These are phyloP conservation scores for Mallotus nudiflorus DNA, from an alignment of 345 rosid genomes.

Conservation along the genomic window DNA sequence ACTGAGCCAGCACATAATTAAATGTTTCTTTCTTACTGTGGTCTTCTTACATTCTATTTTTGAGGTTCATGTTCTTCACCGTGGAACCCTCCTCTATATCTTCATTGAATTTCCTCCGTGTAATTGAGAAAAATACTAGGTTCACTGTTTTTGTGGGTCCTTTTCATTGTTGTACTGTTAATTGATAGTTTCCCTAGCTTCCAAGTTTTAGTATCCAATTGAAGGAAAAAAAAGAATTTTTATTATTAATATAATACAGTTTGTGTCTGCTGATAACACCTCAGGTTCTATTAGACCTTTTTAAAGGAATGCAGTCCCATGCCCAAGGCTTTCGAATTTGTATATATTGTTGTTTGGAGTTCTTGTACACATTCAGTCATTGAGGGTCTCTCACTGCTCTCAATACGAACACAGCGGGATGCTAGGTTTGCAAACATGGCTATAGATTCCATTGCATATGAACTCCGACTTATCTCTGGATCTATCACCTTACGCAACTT, in stretches of 20 bases:
- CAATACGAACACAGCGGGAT: slow-evolving; percentile 85
- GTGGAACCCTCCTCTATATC: slow-evolving; percentile 4
- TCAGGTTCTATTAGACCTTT: slow-evolving; percentile 41
- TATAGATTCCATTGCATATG: slow-evolving; percentile 76
- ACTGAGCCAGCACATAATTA: slow-evolving; percentile 13
- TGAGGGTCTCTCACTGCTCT: slow-evolving; percentile 81
- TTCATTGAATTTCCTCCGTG: neutral
- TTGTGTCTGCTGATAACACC: slow-evolving; percentile 16
- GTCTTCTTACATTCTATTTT: slow-evolving; percentile 3
- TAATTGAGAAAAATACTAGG: slow-evolving; percentile 3
- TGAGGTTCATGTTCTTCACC: slow-evolving; percentile 9
- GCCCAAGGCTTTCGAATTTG: slow-evolving; percentile 72
- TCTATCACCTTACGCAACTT: slow-evolving; percentile 78
- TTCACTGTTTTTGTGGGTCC: neutral
- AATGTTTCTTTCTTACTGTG: slow-evolving; percentile 14
- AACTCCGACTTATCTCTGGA: slow-evolving; percentile 69
- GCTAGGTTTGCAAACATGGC: slow-evolving; percentile 91
- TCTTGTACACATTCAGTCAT: slow-evolving; percentile 84
- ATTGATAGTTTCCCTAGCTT: slow-evolving; percentile 4
- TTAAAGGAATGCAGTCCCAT: slow-evolving; percentile 51
- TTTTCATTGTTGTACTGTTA: neutral
- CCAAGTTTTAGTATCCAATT: slow-evolving; percentile 10
- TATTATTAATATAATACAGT: slow-evolving; percentile 14
- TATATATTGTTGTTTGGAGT: slow-evolving; percentile 64
- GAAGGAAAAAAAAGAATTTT: slow-evolving; percentile 14